Evolutionary conservation across 495 filamentous ascomycete genomes (phyloP), one percentile per base, ranked within the genome.

Genomic region (Arthonia radiata): DNA sequence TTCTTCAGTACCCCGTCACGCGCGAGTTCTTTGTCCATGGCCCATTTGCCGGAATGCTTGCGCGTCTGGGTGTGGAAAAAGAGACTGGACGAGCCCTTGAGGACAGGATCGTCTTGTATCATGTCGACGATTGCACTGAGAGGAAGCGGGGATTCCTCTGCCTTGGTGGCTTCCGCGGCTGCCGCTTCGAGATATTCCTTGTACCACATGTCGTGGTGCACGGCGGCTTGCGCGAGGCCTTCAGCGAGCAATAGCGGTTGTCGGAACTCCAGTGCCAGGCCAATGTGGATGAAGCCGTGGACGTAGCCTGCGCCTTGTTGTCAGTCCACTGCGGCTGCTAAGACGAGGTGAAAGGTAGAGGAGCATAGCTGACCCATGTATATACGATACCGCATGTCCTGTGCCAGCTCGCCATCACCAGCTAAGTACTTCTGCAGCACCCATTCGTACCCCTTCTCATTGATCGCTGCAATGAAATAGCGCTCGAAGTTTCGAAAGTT

Each of bases 251-350:
- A 67, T 19, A 73, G 75, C 3, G 74, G 76, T 39, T 83, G 74
- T 1, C 58, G 36, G 49, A 77, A 89, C 36, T 90, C 77, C 11
- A 91, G 36, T 2, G 70, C 79, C 39, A 76, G 86, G 21, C 78
- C 76, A 7, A 90, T 57, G 36, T 90, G 78, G 36, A 91, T 90
- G 4, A 83, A 33, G 5, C 77, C 75, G 39, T 92, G 80, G 2
- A 86, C 37, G 33, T 82, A 62, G 1, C 72, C 76, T 56, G 32
- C 18, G n/a, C n/a, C n/a, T n/a, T n/a, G n/a, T n/a, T n/a, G n/a
- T n/a, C n/a, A n/a, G n/a, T n/a, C n/a, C 17, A 17, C 5, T 3
- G 6, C n/a, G 15, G 24, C 24, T 26, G 24, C 6, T n/a, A 6
- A 19, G 7, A 13, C 13, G n/a, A 17, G 9, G 2, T n/a, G 15